These are phyloP conservation scores for Phytophthora constricta DNA, from an alignment of 352 stramenopile genomes.

Conservation along the genomic window DNA sequence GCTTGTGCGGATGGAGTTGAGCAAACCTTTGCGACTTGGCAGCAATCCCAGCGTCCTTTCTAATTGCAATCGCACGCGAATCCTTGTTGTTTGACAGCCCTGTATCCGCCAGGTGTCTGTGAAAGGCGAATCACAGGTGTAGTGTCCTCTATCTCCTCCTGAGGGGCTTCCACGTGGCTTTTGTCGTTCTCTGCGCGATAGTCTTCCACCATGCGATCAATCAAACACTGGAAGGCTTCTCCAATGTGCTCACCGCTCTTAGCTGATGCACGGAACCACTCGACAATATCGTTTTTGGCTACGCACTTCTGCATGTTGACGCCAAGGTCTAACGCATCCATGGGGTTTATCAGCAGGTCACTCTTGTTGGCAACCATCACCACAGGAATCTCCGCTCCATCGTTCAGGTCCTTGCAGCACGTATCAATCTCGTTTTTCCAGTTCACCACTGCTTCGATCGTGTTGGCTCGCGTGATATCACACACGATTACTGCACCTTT, in stretches of 20 bases:
- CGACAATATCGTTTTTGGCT: conserved; percentile 68
- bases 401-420: conserved; percentile 60
- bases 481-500: conserved; percentile 88
- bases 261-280: conserved; percentile 81
- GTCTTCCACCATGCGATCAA: conserved; percentile 65
- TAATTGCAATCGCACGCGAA: conserved; percentile 66
- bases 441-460: conserved; percentile 80
- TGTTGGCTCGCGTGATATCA: conserved; percentile 87
- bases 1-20: background rate
- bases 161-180: conserved; percentile 11
- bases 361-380: conserved; percentile 90
- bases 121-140: conserved; percentile 56
- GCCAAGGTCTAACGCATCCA: conserved; percentile 72
- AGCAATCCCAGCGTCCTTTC: too few relatives aligned
- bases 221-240: conserved; percentile 67
- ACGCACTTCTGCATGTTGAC: conserved; percentile 90
- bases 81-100: conserved; percentile 29
- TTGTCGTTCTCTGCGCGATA: conserved; percentile 43
- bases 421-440: conserved; percentile 87
- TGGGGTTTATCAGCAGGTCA: conserved; percentile 74
- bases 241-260: conserved; percentile 73
- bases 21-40: too few relatives aligned
- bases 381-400: conserved; percentile 62
- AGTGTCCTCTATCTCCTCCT: conserved; percentile 2
- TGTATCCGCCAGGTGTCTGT: conserved; percentile 30